Base-by-base conservation (phyloP, 768 basidiomycete species). In the Multifurca ochricompacta region DNA sequence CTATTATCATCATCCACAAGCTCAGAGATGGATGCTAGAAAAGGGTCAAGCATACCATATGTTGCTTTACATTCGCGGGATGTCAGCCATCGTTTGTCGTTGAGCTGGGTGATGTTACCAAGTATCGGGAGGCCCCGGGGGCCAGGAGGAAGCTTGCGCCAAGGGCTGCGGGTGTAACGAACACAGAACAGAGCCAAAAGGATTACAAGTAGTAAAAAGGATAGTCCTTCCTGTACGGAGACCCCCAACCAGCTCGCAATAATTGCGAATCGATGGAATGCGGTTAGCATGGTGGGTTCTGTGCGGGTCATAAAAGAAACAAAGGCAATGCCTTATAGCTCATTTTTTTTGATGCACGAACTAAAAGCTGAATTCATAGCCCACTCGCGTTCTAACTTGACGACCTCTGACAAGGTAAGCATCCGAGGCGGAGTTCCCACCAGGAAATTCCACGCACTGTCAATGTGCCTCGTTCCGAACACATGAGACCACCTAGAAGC, bases 61-160 rank as follows among this genome's bases (percentile, higher is more conserved):
- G 21, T 31, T 27, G 14, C 28, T 36, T 44, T 59, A 35, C 55
- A 58, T 25, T 39, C 55, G n/a, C 1, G 32, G 21, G 55, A 59
- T 11, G 34, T 48, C 28, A 59, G 9, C 59, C 59, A 59, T 27
- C 43, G 45, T 32, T 58, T 58, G 42, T 58, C 59, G 21, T 49
- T 36, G 32, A 59, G 46, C 27, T 58, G 8, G n/a, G 6, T 43
- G 14, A 59, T 36, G 21, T 59, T 59, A 39, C 59, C 59, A 1
- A 59, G 37, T 28, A 59, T 27, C 27, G 56, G 59, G 14, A 53
- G 35, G 28, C 59, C 59, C 2, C 27, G 51, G 23, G 59, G 59
- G 28, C 59, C 59, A 3, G 55, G 59, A 30, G 59, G 55, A n/a
- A 59, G 40, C 32, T 58, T 58, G 19, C 59, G 55, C 59, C 59